phyloP scores from a whole-genome alignment of 2,329 filamentous ascomycete species.

The Aureobasidium sp. region DNA sequence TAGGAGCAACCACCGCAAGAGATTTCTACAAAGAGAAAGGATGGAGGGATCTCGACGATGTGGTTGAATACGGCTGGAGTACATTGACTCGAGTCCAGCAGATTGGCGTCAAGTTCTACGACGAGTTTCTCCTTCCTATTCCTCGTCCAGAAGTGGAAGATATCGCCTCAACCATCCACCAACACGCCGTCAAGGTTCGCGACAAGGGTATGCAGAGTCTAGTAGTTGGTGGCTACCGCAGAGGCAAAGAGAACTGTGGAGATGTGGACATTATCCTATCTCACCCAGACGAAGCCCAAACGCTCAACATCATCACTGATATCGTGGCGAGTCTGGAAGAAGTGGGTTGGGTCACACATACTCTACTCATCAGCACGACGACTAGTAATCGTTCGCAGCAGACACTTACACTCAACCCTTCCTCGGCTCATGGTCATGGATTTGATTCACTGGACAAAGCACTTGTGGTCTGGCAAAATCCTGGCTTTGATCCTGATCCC shows the following conservation, averaged over 20 bases:
- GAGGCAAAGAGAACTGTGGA: constrained; percentile 63
- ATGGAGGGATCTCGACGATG: constrained; percentile 78
- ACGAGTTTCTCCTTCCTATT: constrained; percentile 69
- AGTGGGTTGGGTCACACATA: constrained; percentile 69
- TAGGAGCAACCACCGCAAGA: constrained; percentile 70
- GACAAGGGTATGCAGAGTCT: constrained; percentile 47
- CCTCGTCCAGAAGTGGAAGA: constrained; percentile 63
- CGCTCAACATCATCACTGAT: constrained; percentile 60
- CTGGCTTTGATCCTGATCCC: constrained; percentile 34
- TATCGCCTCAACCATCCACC: constrained; percentile 56
- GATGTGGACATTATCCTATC: constrained; percentile 84
- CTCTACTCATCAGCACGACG: constrained; percentile 59
- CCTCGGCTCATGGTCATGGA: constrained; percentile 43
- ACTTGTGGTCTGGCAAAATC: constrained; percentile 83
- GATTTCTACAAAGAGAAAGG: constrained; percentile 69
- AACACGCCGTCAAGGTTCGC: constrained; percentile 58
- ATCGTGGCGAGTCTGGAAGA: constrained; percentile 64
- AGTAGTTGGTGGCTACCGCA: constrained; percentile 73
- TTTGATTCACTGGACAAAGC: constrained; percentile 91
- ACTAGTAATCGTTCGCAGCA: constrained; percentile 67
- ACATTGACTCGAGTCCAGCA: constrained; percentile 72
- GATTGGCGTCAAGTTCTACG: constrained; percentile 88
- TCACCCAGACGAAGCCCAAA: constrained; percentile 63
- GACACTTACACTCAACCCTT: constrained; percentile 46
- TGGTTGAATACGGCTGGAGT: constrained; percentile 75